Evolutionary conservation across 345 rosid species (phyloP).

Genomic region (Trapa bicornis): DNA sequence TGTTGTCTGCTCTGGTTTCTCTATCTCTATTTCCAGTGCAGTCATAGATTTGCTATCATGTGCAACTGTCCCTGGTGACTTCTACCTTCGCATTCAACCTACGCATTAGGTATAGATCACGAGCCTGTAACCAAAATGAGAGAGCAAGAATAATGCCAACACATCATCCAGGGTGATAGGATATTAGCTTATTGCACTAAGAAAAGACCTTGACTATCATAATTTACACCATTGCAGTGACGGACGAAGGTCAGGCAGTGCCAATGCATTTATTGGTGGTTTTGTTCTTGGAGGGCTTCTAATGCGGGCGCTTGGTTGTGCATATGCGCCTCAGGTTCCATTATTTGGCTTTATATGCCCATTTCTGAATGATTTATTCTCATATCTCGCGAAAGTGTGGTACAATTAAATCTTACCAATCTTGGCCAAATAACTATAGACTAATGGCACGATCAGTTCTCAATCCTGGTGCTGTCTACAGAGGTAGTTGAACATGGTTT

Average conservation of each 20-base stretch:
- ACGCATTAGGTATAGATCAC: background rate
- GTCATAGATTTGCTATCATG: background rate
- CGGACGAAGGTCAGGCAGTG: slow-evolving; percentile 44
- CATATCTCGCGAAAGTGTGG: background rate
- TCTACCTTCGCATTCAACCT: background rate
- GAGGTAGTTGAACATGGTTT: background rate
- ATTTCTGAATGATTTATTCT: background rate
- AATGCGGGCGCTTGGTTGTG: slow-evolving; percentile 90
- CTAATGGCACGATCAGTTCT: too few species aligned
- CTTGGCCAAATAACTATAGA: background rate
- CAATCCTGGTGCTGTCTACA: too few species aligned
- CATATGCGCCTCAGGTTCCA: slow-evolving; percentile 88
- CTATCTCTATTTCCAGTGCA: background rate
- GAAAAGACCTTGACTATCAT: background rate
- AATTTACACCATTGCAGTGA: slow-evolving; percentile 32
- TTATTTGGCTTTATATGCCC: slow-evolving; percentile 2
- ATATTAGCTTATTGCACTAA: background rate
- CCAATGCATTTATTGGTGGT: slow-evolving; percentile 70
- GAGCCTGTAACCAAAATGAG: background rate
- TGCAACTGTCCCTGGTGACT: background rate
- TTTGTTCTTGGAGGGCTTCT: slow-evolving; percentile 84
- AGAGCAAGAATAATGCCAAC: background rate
- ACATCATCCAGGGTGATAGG: background rate
- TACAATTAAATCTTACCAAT: background rate
- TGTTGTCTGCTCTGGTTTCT: too few species aligned